Evolutionary conservation across 345 rosid genomes (phyloP).

Genomic region (Populus euphratica): DNA sequence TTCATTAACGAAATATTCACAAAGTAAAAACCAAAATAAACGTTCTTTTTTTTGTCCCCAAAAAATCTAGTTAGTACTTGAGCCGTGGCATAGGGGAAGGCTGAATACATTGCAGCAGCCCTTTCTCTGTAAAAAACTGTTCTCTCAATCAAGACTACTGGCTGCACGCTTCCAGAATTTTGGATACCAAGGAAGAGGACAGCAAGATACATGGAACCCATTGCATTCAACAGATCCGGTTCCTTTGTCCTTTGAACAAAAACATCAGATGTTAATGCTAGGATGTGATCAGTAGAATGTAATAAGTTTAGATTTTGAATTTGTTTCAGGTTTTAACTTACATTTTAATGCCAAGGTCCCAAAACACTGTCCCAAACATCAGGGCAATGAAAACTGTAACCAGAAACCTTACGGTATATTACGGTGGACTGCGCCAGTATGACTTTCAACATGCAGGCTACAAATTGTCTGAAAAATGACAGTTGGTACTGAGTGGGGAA

Average conservation of each 20-base stretch:
- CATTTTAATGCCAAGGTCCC: slow-evolving; percentile 22
- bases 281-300: no score
- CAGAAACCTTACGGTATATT: slow-evolving; percentile 15
- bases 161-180: slow-evolving; percentile 50
- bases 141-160: slow-evolving; percentile 61
- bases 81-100: slow-evolving; percentile 67
- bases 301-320: no score
- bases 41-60: no score
- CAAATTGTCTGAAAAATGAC: slow-evolving; percentile 11
- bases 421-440: slow-evolving; percentile 22
- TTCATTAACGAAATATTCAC: background rate
- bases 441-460: slow-evolving; percentile 23
- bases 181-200: slow-evolving; percentile 69
- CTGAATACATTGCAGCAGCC: slow-evolving; percentile 82
- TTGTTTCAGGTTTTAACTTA: background rate
- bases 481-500: slow-evolving; percentile 12
- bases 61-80: slow-evolving; percentile 28
- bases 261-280: background rate
- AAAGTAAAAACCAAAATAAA: background rate
- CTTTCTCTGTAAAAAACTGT: slow-evolving; percentile 73
- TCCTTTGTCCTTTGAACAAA: slow-evolving; percentile 27
- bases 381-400: slow-evolving; percentile 13
- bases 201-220: slow-evolving; percentile 75
- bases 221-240: slow-evolving; percentile 60
- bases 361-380: slow-evolving; percentile 19